Conservation (phyloP, 371 early-diverging fungal genomes). For the Mortierella sp. region DNA sequence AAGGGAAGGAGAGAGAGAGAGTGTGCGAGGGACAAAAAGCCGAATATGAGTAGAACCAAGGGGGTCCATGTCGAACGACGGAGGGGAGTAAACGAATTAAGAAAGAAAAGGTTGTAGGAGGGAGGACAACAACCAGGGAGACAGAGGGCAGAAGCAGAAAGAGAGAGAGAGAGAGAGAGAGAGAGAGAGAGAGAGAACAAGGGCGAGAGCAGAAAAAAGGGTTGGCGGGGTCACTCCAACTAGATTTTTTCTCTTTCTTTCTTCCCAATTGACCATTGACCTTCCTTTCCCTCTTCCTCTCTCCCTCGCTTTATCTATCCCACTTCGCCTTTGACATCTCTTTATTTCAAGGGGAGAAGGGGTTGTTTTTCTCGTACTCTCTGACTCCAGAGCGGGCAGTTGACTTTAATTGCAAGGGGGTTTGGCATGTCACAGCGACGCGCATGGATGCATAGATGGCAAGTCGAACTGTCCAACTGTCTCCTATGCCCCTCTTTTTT, state of each 20-base stretch:
- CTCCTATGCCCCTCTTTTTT: background rate
- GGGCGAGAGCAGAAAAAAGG: background rate
- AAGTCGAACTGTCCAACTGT: background rate
- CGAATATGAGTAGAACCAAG: constrained; percentile 9
- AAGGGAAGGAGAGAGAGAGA: background rate
- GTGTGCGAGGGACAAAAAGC: background rate
- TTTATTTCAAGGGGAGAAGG: background rate
- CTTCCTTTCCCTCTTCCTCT: background rate
- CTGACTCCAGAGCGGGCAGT: background rate
- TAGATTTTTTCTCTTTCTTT: background rate
- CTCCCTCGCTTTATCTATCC: background rate
- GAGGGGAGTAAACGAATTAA: background rate
- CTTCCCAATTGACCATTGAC: background rate
- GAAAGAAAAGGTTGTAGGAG: background rate
- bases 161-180: background rate
- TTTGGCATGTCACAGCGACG: constrained; percentile 8
- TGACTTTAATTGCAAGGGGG: constrained; percentile 10
- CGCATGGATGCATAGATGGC: background rate
- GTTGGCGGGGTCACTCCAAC: background rate
- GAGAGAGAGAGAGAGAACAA: background rate
- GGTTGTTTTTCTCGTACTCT: background rate
- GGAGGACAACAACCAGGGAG: background rate
- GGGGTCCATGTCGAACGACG: background rate
- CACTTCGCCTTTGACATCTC: background rate
- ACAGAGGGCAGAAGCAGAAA: background rate